A percentile compares a stretch with the other conserved stretches of the same genome.
Evolutionary conservation across 2,329 filamentous ascomycete species (phyloP).

Genomic region (Elsinoe necatrix): DNA sequence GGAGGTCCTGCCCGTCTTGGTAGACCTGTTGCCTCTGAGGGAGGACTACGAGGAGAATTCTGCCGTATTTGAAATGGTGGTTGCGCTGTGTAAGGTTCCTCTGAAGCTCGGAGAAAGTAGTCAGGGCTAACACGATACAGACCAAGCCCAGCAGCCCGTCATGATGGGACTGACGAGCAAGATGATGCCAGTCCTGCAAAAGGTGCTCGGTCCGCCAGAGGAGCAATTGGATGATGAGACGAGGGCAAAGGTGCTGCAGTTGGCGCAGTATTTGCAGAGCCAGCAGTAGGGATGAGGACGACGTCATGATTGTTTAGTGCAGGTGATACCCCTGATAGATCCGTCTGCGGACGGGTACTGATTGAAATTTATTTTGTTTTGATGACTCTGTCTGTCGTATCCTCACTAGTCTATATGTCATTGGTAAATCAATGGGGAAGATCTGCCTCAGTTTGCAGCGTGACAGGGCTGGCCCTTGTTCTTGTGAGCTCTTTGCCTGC

Average conservation of each 20-base stretch:
- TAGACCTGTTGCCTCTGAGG: constrained; percentile 73
- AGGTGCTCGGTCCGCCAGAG: constrained; percentile 62
- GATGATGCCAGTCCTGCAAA: constrained; percentile 62
- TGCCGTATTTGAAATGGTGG: constrained; percentile 83
- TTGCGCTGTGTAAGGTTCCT: constrained; percentile 64
- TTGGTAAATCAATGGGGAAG: too few species aligned
- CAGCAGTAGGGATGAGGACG: constrained; percentile 16
- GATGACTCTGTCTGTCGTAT: too few species aligned
- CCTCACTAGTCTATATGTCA: too few species aligned
- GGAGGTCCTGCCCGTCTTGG: constrained; percentile 72
- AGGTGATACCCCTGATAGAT: not conserved
- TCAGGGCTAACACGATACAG: constrained; percentile 29
- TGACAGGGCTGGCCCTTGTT: too few species aligned
- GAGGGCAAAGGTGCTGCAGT: constrained; percentile 55
- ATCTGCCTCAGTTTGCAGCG: too few species aligned
- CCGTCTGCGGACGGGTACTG: not conserved
- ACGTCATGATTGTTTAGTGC: not conserved
- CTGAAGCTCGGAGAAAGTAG: not conserved
- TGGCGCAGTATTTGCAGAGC: constrained; percentile 47
- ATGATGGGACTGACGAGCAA: constrained; percentile 61
- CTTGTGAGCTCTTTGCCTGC: too few species aligned
- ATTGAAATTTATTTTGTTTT: not conserved
- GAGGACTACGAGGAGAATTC: constrained; percentile 97
- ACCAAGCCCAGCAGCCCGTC: constrained; percentile 60
- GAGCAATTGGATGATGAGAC: constrained; percentile 69